A percentile compares a stretch with the other conserved stretches of the same genome.
These are phyloP conservation scores for Candida taoyuanica DNA, from an alignment of 805 yeast species.

Conservation along the genomic window DNA sequence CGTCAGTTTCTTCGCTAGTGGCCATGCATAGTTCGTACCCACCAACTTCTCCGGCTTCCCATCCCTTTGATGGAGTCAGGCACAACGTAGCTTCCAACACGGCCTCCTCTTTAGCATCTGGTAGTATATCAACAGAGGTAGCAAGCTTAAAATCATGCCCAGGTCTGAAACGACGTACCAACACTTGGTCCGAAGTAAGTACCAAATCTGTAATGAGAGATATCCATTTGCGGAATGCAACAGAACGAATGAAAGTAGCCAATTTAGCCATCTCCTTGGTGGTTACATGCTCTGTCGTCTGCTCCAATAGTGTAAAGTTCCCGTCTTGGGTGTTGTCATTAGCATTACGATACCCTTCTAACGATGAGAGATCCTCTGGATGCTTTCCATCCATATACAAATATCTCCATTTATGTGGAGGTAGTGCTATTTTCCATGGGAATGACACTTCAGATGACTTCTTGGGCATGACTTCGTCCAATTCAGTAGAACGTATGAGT, in stretches of 20 bases:
- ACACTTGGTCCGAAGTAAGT: conserved; percentile 59
- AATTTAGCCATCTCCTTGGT: conserved; percentile 46
- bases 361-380: conserved; percentile 26
- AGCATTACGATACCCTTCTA: conserved; percentile 28
- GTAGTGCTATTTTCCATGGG: conserved; percentile 91
- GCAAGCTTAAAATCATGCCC: conserved; percentile 94
- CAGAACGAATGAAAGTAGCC: conserved; percentile 53
- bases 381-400: conserved; percentile 71
- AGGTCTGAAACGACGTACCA: conserved; percentile 87
- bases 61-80: conserved; percentile 75
- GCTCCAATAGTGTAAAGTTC: conserved; percentile 41
- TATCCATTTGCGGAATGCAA: conserved; percentile 68
- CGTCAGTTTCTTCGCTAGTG: conserved; percentile 40
- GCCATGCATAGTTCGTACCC: conserved; percentile 93
- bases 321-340: conserved; percentile 48
- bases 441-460: conserved; percentile 46
- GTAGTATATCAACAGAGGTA: conserved; percentile 46
- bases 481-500: conserved; percentile 51
- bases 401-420: conserved; percentile 90
- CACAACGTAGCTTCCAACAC: conserved; percentile 76
- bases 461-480: conserved; percentile 57
- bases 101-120: conserved; percentile 27
- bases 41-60: conserved; percentile 89
- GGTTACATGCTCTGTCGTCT: conserved; percentile 22
- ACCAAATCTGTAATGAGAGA: conserved; percentile 54